Evolutionary conservation across 352 stramenopile genomes (phyloP).

Genomic region (Phytopythium vexans): DNA sequence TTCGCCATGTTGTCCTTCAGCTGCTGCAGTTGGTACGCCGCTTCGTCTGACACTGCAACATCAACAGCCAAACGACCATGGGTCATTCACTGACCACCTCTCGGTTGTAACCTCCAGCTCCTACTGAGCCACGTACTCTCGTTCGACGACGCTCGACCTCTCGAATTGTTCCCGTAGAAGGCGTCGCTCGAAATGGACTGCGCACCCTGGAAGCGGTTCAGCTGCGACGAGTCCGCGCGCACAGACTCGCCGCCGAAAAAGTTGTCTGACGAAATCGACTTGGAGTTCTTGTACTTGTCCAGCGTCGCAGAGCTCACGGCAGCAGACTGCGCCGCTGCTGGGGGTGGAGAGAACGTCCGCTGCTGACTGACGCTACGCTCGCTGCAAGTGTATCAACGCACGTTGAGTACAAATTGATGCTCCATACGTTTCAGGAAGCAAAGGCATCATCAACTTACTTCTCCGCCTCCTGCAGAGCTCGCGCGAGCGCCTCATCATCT

Average conservation of each 20-base stretch:
- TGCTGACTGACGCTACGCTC: conserved; percentile 14
- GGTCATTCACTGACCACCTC: neutral
- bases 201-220: conserved; percentile 75
- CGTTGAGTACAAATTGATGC: neutral
- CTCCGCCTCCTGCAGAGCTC: conserved; percentile 76
- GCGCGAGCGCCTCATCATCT: conserved; percentile 82
- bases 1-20: conserved; percentile 83
- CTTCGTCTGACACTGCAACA: conserved; percentile 61
- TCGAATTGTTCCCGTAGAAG: conserved; percentile 69
- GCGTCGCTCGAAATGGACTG: conserved; percentile 87
- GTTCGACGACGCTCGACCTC: conserved; percentile 52
- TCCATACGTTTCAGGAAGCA: no score
- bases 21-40: conserved; percentile 80
- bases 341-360: conserved; percentile 5
- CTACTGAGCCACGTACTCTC: conserved; percentile 44
- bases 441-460: conserved; percentile 34
- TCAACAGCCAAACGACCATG: conserved; percentile 1
- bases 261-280: conserved; percentile 89
- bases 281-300: conserved; percentile 92
- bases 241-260: conserved; percentile 78
- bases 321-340: conserved; percentile 19
- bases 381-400: conserved; percentile 8
- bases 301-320: conserved; percentile 47
- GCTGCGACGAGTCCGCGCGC: conserved; percentile 52
- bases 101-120: conserved; percentile 1